Evolutionary conservation across 2,329 filamentous ascomycete species (phyloP), one percentile per base, ranked within the genome.

Genomic region (Achaetomium macrosporum): DNA sequence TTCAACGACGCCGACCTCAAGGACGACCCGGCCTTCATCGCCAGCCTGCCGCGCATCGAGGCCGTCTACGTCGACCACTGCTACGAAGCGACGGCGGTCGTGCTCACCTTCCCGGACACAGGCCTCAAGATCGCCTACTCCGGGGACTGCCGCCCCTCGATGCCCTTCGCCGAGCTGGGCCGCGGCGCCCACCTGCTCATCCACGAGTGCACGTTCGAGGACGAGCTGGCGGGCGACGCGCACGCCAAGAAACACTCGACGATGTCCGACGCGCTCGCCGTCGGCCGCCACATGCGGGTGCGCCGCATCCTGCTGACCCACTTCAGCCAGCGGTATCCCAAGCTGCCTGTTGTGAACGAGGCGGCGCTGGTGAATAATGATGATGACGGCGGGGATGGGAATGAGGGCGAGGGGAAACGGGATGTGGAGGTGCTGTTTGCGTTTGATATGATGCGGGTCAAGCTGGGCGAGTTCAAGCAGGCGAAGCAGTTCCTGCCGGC

Each of bases 131-230:
- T 96, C 53, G 89, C 90, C 42, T 99, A 96, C 72, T 95, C 89
- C 5, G 93, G 93, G 51, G 93, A 99, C 73, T 97, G 92, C 67
- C 81, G 93, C 7, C 93, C 93, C 0, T 89, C 82, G 4, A 63
- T 71, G 2, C 65, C 71, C 0, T 96, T 99, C 65, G 81, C 83
- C 0, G 61, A 69, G 12, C 86, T 92, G 47, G 95, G 88, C 42
- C 72, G 73, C 42, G 84, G 83, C 57, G 84, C 87, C 2, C 95
- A 92, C 13, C 78, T 99, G 7, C 81, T 96, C 5, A 82, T 99
- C 51, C 93, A 99, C 73, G 93, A 99, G 76, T 91, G 90, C 57
- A 99, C 93, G 0, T 97, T 99, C 65, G 89, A 93, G 61, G 89
- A 96, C 65, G 88, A 93, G 63, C 80, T 96, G 61, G 63, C 70